These are phyloP conservation scores for Xylariales sp. DNA, from an alignment of 2,329 filamentous ascomycete genomes.

Conservation along the genomic window DNA sequence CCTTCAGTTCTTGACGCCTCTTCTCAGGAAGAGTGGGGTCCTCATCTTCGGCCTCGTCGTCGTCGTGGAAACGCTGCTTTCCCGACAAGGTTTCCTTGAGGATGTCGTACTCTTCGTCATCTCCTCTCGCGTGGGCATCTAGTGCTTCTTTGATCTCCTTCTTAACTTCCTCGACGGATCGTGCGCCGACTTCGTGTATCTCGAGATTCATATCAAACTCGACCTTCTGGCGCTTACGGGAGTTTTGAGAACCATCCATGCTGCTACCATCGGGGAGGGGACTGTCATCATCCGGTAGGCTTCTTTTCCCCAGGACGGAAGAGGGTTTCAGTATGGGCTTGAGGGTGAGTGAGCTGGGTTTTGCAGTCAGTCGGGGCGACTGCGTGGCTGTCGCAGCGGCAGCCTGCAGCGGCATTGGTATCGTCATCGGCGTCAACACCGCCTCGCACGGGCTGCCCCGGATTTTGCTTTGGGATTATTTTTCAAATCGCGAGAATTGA, in stretches of 20 bases:
- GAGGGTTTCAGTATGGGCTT: constrained; percentile 50
- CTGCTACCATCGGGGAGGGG: constrained; percentile 31
- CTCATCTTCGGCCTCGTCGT: constrained; percentile 41
- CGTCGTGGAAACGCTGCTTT: constrained; percentile 39
- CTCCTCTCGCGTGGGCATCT: constrained; percentile 51
- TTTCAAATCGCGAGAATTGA: too few species aligned
- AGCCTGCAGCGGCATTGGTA: constrained; percentile 17
- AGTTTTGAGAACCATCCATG: constrained; percentile 34
- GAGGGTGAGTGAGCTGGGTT: constrained; percentile 34
- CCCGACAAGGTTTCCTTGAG: constrained; percentile 55
- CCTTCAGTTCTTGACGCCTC: constrained; percentile 48
- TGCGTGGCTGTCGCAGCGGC: constrained; percentile 17
- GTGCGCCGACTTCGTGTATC: constrained; percentile 48
- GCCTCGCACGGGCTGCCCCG: background rate
- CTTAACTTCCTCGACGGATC: constrained; percentile 52
- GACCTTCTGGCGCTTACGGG: constrained; percentile 52
- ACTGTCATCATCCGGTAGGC: constrained; percentile 36
- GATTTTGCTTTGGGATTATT: background rate
- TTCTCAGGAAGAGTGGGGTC: constrained; percentile 29
- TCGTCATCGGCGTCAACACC: constrained; percentile 2
- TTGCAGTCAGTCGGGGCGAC: constrained; percentile 20
- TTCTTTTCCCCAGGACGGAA: constrained; percentile 40
- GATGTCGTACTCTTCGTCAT: constrained; percentile 57
- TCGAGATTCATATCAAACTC: constrained; percentile 56
- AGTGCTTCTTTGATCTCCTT: constrained; percentile 50